These are phyloP conservation scores for Danielia oregonensis DNA, from an alignment of 805 yeast genomes.

Conservation along the genomic window DNA sequence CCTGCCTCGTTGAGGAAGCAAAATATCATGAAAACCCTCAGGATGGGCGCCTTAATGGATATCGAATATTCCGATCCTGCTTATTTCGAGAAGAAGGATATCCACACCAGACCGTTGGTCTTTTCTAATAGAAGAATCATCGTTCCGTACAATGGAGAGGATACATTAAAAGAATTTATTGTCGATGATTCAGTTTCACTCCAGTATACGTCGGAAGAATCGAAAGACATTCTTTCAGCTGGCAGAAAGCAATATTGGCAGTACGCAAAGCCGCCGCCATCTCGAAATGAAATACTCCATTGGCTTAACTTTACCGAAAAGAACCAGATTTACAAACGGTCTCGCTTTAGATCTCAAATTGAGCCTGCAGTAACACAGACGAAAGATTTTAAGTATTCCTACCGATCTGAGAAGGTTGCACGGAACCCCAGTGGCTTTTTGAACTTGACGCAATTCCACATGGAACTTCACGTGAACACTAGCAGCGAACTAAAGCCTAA, in stretches of 20 bases:
- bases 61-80: conserved; percentile 60
- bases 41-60: conserved; percentile 44
- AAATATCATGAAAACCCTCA: conserved; percentile 28
- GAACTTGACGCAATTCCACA: conserved; percentile 51
- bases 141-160: conserved; percentile 35
- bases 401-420: conserved; percentile 25
- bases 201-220: not conserved
- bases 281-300: conserved; percentile 28
- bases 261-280: conserved; percentile 49
- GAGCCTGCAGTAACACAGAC: conserved; percentile 43
- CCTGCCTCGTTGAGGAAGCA: conserved; percentile 18
- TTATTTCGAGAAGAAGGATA: conserved; percentile 52
- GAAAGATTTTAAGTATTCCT: conserved; percentile 37
- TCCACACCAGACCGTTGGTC: conserved; percentile 51
- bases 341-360: conserved; percentile 45
- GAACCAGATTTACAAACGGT: conserved; percentile 9
- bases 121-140: conserved; percentile 66
- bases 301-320: conserved; percentile 27
- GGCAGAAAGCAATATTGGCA: conserved; percentile 33
- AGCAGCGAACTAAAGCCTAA: conserved; percentile 53
- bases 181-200: not conserved
- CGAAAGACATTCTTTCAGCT: not conserved
- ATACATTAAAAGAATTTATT: not conserved
- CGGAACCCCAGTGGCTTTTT: conserved; percentile 39
- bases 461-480: conserved; percentile 68